phyloP scores from a whole-genome alignment of 2,329 filamentous ascomycete species.

The Fusarium sp. region DNA sequence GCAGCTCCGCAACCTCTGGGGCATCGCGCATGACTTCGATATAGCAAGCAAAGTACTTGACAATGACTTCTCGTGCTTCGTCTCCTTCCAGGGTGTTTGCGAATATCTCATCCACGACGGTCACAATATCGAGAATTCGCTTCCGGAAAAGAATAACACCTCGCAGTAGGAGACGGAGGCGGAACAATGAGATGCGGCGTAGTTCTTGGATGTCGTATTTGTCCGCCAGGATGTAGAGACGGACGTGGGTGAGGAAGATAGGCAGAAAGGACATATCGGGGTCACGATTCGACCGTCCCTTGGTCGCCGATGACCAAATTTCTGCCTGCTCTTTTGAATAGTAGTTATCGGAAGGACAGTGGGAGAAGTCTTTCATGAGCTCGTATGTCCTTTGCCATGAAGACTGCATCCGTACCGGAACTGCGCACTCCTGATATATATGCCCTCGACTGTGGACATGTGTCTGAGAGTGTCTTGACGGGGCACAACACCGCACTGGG shows the following conservation, averaged over 20 bases:
- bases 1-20: conserved; percentile 27
- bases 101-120: conserved; percentile 39
- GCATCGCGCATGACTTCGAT: conserved; percentile 33
- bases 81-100: conserved; percentile 42
- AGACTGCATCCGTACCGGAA: background rate
- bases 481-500: no score
- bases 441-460: background rate
- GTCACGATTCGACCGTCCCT: no score
- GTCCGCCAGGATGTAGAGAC: conserved; percentile 47
- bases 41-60: conserved; percentile 41
- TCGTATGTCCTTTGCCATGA: conserved; percentile 9
- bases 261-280: conserved; percentile 13
- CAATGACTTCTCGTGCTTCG: conserved; percentile 36
- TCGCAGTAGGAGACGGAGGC: conserved; percentile 40
- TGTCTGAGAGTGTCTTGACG: background rate
- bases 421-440: no score
- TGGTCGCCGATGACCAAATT: no score
- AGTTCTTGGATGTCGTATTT: conserved; percentile 43
- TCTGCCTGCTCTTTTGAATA: background rate
- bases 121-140: conserved; percentile 36
- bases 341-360: background rate
- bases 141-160: conserved; percentile 28
- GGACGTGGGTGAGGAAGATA: conserved; percentile 43
- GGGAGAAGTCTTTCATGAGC: conserved; percentile 30
- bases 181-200: conserved; percentile 29